phyloP scores from a whole-genome alignment of 1,139 yeast species.

The Scheffersomyces lignicola region DNA sequence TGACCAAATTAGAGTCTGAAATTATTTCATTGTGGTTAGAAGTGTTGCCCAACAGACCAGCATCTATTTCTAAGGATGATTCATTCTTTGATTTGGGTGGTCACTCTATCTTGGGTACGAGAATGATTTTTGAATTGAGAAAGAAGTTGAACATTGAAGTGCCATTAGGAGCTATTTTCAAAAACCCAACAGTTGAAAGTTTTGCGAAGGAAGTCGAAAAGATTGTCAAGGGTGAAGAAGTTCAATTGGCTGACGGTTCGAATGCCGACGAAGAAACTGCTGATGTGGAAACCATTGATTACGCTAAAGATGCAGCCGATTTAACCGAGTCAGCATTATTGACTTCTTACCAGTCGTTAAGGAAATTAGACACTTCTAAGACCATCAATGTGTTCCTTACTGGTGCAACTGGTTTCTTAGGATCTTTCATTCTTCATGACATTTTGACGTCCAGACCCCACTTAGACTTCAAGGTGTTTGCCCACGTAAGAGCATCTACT shows the following conservation, averaged over 20 bases:
- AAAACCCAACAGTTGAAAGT: constrained; percentile 77
- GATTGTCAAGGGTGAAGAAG: constrained; percentile 47
- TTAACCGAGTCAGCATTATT: constrained; percentile 50
- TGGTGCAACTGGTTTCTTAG: constrained; percentile 96
- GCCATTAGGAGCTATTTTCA: constrained; percentile 88
- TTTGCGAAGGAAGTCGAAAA: constrained; percentile 75
- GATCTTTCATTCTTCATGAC: constrained; percentile 82
- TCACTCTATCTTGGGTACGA: constrained; percentile 93
- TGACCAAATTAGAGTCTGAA: constrained; percentile 63
- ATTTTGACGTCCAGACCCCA: constrained; percentile 50
- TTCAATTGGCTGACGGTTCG: constrained; percentile 41
- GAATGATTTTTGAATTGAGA: constrained; percentile 92
- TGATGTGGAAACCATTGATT: constrained; percentile 41
- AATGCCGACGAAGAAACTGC: constrained; percentile 16
- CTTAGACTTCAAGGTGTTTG: constrained; percentile 59
- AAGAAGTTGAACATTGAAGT: constrained; percentile 74
- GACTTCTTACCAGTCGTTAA: constrained; percentile 31
- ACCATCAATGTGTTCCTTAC: constrained; percentile 77
- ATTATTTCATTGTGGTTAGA: constrained; percentile 83
- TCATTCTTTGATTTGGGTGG: constrained; percentile 98
- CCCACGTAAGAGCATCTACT: constrained; percentile 87
- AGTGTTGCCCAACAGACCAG: constrained; percentile 83
- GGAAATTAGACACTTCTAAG: constrained; percentile 28
- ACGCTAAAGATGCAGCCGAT: constrained; percentile 72
- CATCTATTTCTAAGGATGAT: constrained; percentile 71